These are phyloP conservation scores for Ustilago cynodontis DNA, from an alignment of 1,284 basidiomycete genomes.

Conservation along the genomic window DNA sequence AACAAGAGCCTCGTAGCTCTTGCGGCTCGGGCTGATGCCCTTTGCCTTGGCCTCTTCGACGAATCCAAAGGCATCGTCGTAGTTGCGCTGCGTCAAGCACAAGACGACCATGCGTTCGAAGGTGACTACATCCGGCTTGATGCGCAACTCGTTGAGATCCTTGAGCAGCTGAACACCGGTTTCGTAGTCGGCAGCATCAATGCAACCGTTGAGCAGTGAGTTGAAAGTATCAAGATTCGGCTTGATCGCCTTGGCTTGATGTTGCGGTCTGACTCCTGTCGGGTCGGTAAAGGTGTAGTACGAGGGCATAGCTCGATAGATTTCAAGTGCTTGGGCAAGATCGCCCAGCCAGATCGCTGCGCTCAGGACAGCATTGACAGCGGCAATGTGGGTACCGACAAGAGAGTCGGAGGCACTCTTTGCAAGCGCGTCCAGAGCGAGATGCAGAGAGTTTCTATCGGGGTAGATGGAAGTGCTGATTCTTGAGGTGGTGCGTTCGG, in stretches of 20 bases:
- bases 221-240: conserved; percentile 51
- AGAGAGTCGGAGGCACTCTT: conserved; percentile 8
- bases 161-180: conserved; percentile 36
- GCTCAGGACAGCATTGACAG: conserved; percentile 42
- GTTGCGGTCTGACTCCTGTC: neutral
- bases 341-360: conserved; percentile 41
- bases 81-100: conserved; percentile 44
- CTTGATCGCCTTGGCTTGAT: neutral
- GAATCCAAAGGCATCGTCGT: conserved; percentile 57
- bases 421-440: conserved; percentile 28
- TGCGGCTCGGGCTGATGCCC: conserved; percentile 39
- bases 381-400: conserved; percentile 22
- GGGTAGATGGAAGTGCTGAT: conserved; percentile 40
- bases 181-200: conserved; percentile 35
- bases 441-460: conserved; percentile 12
- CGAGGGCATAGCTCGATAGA: conserved; percentile 34
- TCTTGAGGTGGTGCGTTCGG: conserved; percentile 13
- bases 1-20: conserved; percentile 55
- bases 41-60: conserved; percentile 57
- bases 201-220: conserved; percentile 41
- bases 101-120: conserved; percentile 59
- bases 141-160: conserved; percentile 23
- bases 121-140: conserved; percentile 39
- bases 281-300: conserved; percentile 7
- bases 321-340: conserved; percentile 33